A percentile compares a stretch with the other conserved stretches of the same genome.
phyloP scores from a whole-genome alignment of 2,329 filamentous ascomycete species.

The Aspergillus flavus region DNA sequence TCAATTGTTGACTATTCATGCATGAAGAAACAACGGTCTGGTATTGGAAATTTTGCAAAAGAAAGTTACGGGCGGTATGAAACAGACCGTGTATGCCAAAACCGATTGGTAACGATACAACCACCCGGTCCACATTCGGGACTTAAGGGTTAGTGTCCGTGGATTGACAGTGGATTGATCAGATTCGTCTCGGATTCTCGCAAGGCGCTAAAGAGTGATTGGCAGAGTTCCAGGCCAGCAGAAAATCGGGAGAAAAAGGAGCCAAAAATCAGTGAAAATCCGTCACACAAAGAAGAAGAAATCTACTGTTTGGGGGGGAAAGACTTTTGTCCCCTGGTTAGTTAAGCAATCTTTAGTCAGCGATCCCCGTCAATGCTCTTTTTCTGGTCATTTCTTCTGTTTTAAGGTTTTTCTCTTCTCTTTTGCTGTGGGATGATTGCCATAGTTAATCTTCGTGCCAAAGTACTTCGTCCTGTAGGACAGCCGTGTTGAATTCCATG shows the following conservation, averaged over 20 bases:
- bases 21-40: background rate
- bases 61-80: background rate
- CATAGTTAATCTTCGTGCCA: background rate
- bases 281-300: background rate
- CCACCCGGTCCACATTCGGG: background rate
- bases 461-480: background rate
- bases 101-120: background rate
- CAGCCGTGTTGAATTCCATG: background rate
- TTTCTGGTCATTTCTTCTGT: background rate
- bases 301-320: background rate
- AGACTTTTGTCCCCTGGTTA: background rate
- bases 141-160: constrained; percentile 13
- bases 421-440: background rate
- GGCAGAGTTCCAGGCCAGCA: constrained; percentile 18
- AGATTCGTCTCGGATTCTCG: background rate
- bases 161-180: constrained; percentile 5
- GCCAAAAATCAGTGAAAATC: background rate
- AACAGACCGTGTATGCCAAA: background rate
- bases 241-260: constrained; percentile 4
- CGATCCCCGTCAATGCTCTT: background rate
- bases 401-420: background rate
- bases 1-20: background rate
- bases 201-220: constrained; percentile 10
- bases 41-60: background rate
- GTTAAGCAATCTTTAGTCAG: constrained; percentile 1